These are phyloP conservation scores for Sequoiadendron giganteum DNA, from an alignment of 75 land plant species.

Conservation along the genomic window DNA sequence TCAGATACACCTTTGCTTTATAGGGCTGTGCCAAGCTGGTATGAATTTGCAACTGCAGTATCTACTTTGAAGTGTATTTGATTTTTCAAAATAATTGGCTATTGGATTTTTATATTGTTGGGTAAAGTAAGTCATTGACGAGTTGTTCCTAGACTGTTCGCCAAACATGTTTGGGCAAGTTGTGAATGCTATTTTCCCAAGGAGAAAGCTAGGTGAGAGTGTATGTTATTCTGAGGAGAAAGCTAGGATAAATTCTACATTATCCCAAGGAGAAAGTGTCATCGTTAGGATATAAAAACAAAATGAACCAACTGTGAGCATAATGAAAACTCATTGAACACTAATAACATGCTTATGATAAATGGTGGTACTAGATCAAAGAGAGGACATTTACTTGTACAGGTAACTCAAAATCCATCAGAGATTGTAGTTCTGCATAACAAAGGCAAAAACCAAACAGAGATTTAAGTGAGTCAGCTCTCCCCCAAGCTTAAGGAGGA, in stretches of 20 bases:
- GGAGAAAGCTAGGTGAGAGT: neutral
- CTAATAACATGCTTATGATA: neutral
- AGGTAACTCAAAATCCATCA: too few species aligned
- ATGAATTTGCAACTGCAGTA: conserved; percentile 1
- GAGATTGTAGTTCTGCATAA: too few species aligned
- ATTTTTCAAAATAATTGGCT: neutral
- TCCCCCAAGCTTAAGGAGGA: too few species aligned
- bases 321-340: neutral
- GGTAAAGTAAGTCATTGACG: neutral
- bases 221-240: neutral
- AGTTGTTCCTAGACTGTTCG: too few species aligned
- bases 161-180: neutral
- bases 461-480: too few species aligned
- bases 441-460: neutral
- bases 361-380: neutral
- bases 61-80: neutral
- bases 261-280: neutral
- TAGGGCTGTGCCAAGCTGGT: conserved; percentile 99
- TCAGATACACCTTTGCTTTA: conserved; percentile 97
- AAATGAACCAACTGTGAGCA: neutral
- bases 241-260: neutral
- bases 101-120: neutral
- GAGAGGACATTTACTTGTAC: neutral
- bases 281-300: neutral
- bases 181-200: neutral